Conservation (phyloP, 352 stramenopile species). For the Phytophthora pistaciae region DNA sequence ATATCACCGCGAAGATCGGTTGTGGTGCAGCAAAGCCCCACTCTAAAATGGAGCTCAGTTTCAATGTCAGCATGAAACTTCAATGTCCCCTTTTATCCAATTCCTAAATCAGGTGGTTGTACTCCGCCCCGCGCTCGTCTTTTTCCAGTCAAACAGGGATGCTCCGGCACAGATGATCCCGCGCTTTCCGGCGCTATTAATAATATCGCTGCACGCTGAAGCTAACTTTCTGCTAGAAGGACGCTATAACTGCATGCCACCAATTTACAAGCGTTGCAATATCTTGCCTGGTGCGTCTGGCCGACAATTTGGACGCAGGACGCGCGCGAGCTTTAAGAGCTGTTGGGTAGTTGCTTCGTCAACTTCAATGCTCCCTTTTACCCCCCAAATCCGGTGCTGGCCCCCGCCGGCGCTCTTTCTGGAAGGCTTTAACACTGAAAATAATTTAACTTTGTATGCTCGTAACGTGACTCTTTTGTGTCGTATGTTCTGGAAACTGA, state of each 20-base stretch:
- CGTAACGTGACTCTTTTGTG: neutral
- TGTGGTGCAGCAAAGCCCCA: neutral
- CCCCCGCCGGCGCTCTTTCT: neutral
- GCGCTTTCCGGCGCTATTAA: neutral
- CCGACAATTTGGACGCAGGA: neutral
- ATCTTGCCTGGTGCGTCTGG: neutral
- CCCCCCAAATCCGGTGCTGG: slow-evolving; percentile 1
- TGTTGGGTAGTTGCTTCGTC: slow-evolving; percentile 1
- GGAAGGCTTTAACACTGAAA: slow-evolving; percentile 9
- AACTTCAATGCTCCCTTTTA: slow-evolving; percentile 9
- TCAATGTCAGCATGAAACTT: neutral
- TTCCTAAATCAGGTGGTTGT: slow-evolving; percentile 2
- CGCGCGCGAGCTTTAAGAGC: neutral
- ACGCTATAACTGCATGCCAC: neutral
- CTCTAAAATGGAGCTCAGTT: slow-evolving; percentile 1
- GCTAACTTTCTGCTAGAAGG: neutral
- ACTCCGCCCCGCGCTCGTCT: neutral
- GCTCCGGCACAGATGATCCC: neutral
- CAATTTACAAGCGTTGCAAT: neutral
- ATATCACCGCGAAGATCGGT: neutral
- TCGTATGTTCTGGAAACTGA: neutral
- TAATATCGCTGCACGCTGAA: neutral
- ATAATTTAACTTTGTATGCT: slow-evolving; percentile 3
- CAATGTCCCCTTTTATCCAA: slow-evolving; percentile 1
- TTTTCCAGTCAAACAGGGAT: neutral